phyloP scores from a whole-genome alignment of 352 stramenopile species.

The Globisporangium paddicum region DNA sequence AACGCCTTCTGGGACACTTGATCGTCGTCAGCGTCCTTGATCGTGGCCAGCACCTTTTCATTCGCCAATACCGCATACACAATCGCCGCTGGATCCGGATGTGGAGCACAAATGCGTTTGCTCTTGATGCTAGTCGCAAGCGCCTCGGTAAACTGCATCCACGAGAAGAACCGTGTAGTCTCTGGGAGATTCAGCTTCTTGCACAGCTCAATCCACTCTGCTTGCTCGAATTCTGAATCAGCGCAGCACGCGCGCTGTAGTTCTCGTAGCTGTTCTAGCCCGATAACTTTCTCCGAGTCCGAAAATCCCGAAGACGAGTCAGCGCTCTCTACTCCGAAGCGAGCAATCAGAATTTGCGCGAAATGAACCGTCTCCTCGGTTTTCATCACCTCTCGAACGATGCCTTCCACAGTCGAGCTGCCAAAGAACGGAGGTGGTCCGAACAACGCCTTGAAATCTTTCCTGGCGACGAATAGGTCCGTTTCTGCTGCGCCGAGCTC shows the following conservation, averaged over 20 bases:
- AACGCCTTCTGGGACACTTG: conserved; percentile 39
- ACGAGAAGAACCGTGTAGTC: conserved; percentile 21
- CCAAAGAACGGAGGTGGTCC: conserved; percentile 53
- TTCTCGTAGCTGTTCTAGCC: conserved; percentile 25
- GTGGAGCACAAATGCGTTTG: conserved; percentile 27
- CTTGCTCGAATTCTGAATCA: conserved; percentile 15
- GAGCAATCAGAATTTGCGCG: conserved; percentile 28
- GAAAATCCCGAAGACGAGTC: background rate
- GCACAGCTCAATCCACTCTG: conserved; percentile 31
- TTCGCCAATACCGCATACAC: conserved; percentile 48
- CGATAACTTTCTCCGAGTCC: conserved; percentile 21
- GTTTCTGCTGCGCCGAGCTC: conserved; percentile 21
- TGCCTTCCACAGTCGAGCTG: conserved; percentile 27
- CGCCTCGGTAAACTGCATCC: conserved; percentile 41
- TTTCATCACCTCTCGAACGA: conserved; percentile 39
- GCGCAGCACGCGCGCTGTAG: conserved; percentile 32
- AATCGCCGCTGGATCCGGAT: conserved; percentile 25
- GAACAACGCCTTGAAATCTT: conserved; percentile 54
- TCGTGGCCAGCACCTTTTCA: conserved; percentile 35
- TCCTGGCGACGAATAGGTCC: conserved; percentile 18
- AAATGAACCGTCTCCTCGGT: conserved; percentile 43
- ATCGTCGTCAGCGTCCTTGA: conserved; percentile 28
- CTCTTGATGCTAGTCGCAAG: conserved; percentile 26
- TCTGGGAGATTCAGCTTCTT: conserved; percentile 23
- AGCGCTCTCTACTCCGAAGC: conserved; percentile 21